Conservation (phyloP, 2,329 filamentous ascomycete genomes). For the Leptographium procerum region DNA sequence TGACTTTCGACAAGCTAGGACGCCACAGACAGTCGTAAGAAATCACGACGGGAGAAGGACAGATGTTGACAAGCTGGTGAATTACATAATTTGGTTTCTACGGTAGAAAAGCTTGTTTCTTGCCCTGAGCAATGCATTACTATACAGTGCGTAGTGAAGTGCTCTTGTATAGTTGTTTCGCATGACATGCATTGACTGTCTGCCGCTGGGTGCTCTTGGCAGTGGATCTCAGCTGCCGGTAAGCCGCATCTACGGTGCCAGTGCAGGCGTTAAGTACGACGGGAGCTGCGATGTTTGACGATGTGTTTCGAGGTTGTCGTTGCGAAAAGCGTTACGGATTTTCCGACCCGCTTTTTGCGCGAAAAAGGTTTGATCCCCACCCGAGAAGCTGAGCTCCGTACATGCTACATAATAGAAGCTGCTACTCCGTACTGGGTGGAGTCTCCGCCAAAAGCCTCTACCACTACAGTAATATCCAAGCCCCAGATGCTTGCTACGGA, state of each 20-base stretch:
- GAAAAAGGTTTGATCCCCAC: background rate
- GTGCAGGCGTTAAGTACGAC: background rate
- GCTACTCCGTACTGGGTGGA: too few relatives aligned
- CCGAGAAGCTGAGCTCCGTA: background rate
- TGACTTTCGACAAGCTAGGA: too few relatives aligned
- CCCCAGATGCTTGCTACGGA: background rate
- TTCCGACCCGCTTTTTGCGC: conserved; percentile 1
- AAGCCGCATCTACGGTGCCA: background rate
- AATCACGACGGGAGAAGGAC: too few relatives aligned
- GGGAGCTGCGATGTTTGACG: conserved; percentile 24
- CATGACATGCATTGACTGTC: background rate
- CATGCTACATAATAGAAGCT: too few relatives aligned
- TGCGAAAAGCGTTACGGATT: conserved; percentile 29
- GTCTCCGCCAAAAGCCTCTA: background rate
- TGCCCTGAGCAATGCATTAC: background rate
- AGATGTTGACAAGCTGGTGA: too few relatives aligned
- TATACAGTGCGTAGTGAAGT: too few relatives aligned
- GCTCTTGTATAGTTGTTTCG: background rate
- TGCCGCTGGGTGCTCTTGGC: background rate
- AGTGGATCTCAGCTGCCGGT: background rate
- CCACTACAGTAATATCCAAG: background rate
- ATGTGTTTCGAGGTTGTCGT: conserved; percentile 25
- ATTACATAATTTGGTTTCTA: background rate
- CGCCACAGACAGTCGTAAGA: background rate
- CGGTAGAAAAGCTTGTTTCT: background rate